Conservation (phyloP, 768 basidiomycete genomes). For the Trametopsis cervina region DNA sequence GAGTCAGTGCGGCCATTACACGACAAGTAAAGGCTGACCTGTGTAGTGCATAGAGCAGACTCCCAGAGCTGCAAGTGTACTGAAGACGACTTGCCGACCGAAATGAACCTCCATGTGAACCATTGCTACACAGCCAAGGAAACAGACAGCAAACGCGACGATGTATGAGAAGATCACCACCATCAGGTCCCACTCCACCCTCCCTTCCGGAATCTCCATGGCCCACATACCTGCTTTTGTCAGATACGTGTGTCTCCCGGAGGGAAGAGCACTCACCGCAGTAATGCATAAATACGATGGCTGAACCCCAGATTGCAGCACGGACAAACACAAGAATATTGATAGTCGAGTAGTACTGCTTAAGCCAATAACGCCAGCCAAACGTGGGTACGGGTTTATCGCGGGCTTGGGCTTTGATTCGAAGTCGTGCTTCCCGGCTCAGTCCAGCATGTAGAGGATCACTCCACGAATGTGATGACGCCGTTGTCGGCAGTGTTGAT, state of each 20-base stretch:
- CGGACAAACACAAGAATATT: slow-evolving; percentile 15
- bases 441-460: slow-evolving; percentile 20
- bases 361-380: slow-evolving; percentile 20
- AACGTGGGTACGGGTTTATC: slow-evolving; percentile 20
- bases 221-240: slow-evolving; percentile 22
- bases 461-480: slow-evolving; percentile 17
- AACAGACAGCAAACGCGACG: slow-evolving; percentile 21
- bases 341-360: slow-evolving; percentile 15
- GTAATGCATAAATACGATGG: slow-evolving; percentile 25
- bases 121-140: slow-evolving; percentile 21
- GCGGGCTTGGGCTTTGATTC: slow-evolving; percentile 21
- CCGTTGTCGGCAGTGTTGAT: slow-evolving; percentile 13
- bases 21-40: slow-evolving; percentile 12
- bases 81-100: slow-evolving; percentile 21
- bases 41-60: slow-evolving; percentile 25
- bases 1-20: neutral
- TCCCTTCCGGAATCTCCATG: slow-evolving; percentile 21
- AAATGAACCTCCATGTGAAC: slow-evolving; percentile 24
- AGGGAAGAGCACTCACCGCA: slow-evolving; percentile 14
- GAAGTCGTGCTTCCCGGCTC: slow-evolving; percentile 20
- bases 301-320: slow-evolving; percentile 21
- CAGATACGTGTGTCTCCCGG: neutral
- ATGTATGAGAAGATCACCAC: slow-evolving; percentile 21
- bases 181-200: slow-evolving; percentile 17
- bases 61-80: slow-evolving; percentile 20